phyloP scores from a whole-genome alignment of 257 asterid genomes.

The Solanum boliviense region DNA sequence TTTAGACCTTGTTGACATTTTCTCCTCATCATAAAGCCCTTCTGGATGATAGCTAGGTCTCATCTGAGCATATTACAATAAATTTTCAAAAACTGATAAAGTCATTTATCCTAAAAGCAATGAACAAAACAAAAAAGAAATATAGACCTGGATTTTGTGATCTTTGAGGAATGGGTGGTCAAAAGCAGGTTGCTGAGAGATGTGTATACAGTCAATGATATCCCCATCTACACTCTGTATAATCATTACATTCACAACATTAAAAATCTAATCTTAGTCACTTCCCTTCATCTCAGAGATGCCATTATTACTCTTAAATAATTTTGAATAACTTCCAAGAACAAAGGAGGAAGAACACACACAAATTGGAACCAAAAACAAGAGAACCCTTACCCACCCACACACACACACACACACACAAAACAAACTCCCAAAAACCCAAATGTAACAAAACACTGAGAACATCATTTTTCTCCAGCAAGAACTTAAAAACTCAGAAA shows the following conservation, averaged over 20 bases:
- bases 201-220: constrained; percentile 74
- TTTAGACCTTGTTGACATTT: constrained; percentile 24
- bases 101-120: neutral
- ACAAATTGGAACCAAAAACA: neutral
- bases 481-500: neutral
- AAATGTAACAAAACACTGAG: neutral
- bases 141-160: constrained; percentile 75
- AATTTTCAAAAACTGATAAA: neutral
- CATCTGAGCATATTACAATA: constrained; percentile 16
- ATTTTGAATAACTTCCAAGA: neutral
- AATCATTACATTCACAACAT: constrained; percentile 5
- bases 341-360: neutral
- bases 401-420: too few relatives aligned
- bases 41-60: constrained; percentile 82
- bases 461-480: neutral
- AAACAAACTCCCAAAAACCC: neutral
- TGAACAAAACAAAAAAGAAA: neutral
- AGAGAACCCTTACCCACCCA: neutral
- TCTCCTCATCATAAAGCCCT: constrained; percentile 48
- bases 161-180: constrained; percentile 92
- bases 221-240: constrained; percentile 86
- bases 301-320: neutral
- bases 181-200: constrained; percentile 77
- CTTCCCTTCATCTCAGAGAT: neutral
- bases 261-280: neutral